These are phyloP conservation scores for Hamamelis virginiana DNA, from an alignment of 164 flowering plant species.

Conservation along the genomic window DNA sequence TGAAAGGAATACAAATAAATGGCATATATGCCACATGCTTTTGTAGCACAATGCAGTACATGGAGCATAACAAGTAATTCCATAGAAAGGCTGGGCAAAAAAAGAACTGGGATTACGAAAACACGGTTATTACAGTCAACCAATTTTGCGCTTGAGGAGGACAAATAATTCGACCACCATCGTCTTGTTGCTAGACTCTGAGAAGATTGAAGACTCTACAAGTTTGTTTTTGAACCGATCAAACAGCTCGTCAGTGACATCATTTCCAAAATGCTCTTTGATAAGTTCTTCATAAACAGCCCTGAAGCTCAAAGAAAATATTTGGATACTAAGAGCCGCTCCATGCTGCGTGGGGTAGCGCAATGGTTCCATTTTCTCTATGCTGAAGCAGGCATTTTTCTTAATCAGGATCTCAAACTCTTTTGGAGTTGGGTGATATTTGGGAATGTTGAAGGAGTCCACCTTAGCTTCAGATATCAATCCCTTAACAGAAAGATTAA, in stretches of 20 bases:
- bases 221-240: background rate
- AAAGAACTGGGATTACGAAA: no score
- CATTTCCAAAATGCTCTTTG: conserved; percentile 16
- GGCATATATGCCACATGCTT: no score
- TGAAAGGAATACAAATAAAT: no score
- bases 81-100: no score
- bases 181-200: background rate
- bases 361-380: conserved; percentile 5
- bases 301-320: background rate
- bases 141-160: conserved; percentile 6
- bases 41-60: no score
- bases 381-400: conserved; percentile 9
- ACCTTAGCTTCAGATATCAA: conserved; percentile 9
- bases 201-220: conserved; percentile 9
- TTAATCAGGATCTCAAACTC: background rate
- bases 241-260: conserved; percentile 8
- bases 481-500: conserved; percentile 8
- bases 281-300: conserved; percentile 8
- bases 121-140: no score
- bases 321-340: background rate
- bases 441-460: conserved; percentile 18
- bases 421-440: background rate
- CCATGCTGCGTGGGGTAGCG: background rate
- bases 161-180: background rate
- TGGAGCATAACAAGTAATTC: no score